phyloP scores from a whole-genome alignment of 352 stramenopile species.

The Pythium coloratum region DNA sequence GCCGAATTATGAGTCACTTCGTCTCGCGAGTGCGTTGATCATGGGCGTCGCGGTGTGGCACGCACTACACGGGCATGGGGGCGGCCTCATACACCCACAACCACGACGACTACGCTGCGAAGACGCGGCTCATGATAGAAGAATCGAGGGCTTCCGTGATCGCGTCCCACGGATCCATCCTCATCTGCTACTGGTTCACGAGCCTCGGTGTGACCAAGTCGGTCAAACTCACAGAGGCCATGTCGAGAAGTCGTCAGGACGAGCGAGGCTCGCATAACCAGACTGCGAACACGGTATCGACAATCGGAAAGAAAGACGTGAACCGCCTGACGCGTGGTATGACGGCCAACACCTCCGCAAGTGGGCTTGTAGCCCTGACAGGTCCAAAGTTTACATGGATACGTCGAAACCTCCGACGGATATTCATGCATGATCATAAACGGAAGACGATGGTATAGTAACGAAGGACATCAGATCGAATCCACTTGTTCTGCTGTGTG shows the following conservation, averaged over 20 bases:
- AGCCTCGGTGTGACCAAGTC: slow-evolving; percentile 19
- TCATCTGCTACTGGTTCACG: slow-evolving; percentile 60
- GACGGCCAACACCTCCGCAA: background rate
- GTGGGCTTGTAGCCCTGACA: background rate
- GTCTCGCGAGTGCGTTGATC: slow-evolving; percentile 57
- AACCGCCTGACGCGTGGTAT: background rate
- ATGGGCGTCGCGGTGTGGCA: slow-evolving; percentile 72
- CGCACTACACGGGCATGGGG: slow-evolving; percentile 65
- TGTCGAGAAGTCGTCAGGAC: background rate
- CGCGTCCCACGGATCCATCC: slow-evolving; percentile 53
- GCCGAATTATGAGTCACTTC: slow-evolving; percentile 48
- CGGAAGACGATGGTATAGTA: too few relatives aligned
- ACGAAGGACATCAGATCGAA: too few relatives aligned
- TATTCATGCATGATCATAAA: background rate
- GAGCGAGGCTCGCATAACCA: background rate
- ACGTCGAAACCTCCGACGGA: background rate
- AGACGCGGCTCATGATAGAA: slow-evolving; percentile 32
- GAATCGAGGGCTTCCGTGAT: slow-evolving; percentile 31
- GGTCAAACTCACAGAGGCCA: background rate
- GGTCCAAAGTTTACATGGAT: background rate
- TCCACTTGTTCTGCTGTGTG: too few relatives aligned
- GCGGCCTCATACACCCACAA: slow-evolving; percentile 48
- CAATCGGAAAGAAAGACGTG: background rate
- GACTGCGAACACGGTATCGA: background rate
- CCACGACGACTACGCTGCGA: slow-evolving; percentile 29